These are phyloP conservation scores for Aureobasidium pullulans DNA, from an alignment of 2,329 filamentous ascomycete species.

Conservation along the genomic window DNA sequence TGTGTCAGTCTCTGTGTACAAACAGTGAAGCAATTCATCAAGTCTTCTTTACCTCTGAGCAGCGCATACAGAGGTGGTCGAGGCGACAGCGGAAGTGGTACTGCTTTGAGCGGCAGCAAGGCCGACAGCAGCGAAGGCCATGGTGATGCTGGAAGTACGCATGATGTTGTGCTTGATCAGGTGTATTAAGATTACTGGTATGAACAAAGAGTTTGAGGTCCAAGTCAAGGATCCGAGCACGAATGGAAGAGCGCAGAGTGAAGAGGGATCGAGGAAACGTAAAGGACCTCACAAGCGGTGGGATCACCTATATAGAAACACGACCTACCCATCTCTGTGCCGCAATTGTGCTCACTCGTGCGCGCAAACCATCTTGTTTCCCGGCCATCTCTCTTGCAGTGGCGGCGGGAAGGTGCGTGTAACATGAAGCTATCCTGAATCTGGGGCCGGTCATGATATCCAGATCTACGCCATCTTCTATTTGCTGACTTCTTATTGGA, in stretches of 20 bases:
- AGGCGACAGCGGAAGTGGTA: slow-evolving; percentile 23
- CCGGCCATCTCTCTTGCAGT: not conserved
- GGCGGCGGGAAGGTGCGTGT: slow-evolving; percentile 3
- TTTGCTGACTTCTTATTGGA: not conserved
- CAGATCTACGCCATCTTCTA: slow-evolving; percentile 4
- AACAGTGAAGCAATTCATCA: not conserved
- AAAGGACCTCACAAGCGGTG: not conserved
- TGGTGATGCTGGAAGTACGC: slow-evolving; percentile 17
- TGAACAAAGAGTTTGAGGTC: too few species aligned
- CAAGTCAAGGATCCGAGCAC: not conserved
- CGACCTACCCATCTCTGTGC: not conserved
- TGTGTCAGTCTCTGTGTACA: slow-evolving; percentile 2
- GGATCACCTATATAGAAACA: not conserved
- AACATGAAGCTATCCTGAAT: slow-evolving; percentile 4
- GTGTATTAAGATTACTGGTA: not conserved
- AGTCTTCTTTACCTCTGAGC: slow-evolving; percentile 30
- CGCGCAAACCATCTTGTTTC: not conserved
- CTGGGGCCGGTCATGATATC: not conserved
- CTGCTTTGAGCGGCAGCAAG: slow-evolving; percentile 25
- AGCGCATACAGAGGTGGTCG: slow-evolving; percentile 24
- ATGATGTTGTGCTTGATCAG: not conserved
- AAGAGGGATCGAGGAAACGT: not conserved
- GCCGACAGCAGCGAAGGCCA: slow-evolving; percentile 30
- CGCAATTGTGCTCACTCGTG: not conserved
- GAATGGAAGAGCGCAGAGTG: not conserved